Percentiles rank a stretch among this genome's conserved stretches.
Evolutionary conservation across 2,329 filamentous ascomycete species (phyloP).

Genomic region (Neocatenulostroma microsporum): DNA sequence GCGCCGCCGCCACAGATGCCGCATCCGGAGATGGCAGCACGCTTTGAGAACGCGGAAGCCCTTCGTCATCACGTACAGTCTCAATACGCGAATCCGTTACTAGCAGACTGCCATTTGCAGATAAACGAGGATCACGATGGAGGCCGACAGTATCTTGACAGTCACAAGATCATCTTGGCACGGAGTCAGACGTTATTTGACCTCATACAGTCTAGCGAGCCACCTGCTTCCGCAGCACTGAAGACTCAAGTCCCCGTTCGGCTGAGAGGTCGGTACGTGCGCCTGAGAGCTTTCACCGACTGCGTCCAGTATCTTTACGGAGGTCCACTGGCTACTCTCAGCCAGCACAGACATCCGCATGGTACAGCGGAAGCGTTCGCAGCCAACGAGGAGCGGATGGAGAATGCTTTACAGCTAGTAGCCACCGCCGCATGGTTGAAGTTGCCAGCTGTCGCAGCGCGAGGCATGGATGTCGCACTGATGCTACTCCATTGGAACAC

Average conservation of each 20-base stretch:
- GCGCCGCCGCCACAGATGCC: constrained; percentile 13
- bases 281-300: constrained; percentile 20
- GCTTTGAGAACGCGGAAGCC: constrained; percentile 23
- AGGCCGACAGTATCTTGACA: constrained; percentile 17
- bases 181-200: constrained; percentile 23
- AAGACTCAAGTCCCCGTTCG: constrained; percentile 15
- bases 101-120: constrained; percentile 27
- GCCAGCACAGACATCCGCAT: constrained; percentile 11
- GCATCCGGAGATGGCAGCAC: constrained; percentile 15
- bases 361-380: constrained; percentile 6
- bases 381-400: constrained; percentile 18
- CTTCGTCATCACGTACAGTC: constrained; percentile 23
- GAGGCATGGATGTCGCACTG: constrained; percentile 54
- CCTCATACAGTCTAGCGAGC: constrained; percentile 16
- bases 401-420: constrained; percentile 52
- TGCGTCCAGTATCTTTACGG: constrained; percentile 28
- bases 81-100: constrained; percentile 21
- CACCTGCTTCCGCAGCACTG: constrained; percentile 5
- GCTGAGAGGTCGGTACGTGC: constrained; percentile 18
- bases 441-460: constrained; percentile 47
- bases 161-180: constrained; percentile 25
- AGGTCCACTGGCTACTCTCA: constrained; percentile 20
- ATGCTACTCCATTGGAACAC: constrained; percentile 56
- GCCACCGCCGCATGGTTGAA: constrained; percentile 54
- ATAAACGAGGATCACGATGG: constrained; percentile 18